Evolutionary conservation across 257 asterid genomes (phyloP), one percentile per base, ranked within the genome.

Genomic region (Solanum piurae): DNA sequence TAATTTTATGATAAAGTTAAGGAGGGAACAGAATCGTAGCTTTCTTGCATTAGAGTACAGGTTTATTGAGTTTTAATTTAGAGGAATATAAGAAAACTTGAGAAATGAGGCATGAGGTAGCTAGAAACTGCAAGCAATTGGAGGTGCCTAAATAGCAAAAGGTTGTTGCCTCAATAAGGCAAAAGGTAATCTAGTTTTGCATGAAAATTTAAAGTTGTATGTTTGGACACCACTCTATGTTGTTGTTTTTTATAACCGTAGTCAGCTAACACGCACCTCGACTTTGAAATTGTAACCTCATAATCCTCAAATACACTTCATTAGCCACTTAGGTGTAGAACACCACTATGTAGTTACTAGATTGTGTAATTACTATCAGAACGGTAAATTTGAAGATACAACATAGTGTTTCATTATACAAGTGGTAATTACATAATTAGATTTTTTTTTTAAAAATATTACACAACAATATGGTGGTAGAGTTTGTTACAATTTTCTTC

Each of bases 51-150:
- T 74, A 86, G 64, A 90, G 93, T 90, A 86, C 92, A 89, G 91
- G 91, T 66, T 86, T 82, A 23, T 82, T 82, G 64, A 90, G 90
- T 92, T 94, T 89, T 91, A 90, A 82, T 82, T 49, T 33, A 82
- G 92, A 88, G 90, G 99, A 95, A 96, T 96, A 95, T 91, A 86
- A 96, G 95, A 90, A 94, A 90, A 94, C 98, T 95, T 96, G 74
- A 89, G 94, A 66, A 87, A 91, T 73, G 98, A 95, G 98, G 93
- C 92, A 95, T 90, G 88, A 88, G 92, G 92, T 92, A 91, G 94
- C 86, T 92, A 87, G 93, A 88, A 88, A 83, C 90, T 91, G 87
- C 95, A 96, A 96, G 98, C 96, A 92, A 94, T 89, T 76, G 72
- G 90, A 90, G 92, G 95, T 91, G 88, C 93, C 93, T 85, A 72